These are phyloP conservation scores for Daldinia childiae DNA, from an alignment of 495 filamentous ascomycete species.

Conservation along the genomic window DNA sequence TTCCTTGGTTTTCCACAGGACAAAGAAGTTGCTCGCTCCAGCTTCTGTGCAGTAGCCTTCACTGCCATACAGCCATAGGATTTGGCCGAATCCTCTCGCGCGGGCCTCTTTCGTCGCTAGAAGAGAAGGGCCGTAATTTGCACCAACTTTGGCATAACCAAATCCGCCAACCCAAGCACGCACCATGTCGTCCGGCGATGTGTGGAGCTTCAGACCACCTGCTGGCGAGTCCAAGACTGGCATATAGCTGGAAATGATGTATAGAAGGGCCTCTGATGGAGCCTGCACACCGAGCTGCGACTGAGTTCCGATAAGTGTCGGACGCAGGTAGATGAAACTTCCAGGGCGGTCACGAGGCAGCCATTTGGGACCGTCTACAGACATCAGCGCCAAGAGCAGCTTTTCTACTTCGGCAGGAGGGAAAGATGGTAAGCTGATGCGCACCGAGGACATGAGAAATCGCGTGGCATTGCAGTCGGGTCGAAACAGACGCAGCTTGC, in stretches of 20 bases:
- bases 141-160: slow-evolving; percentile 88
- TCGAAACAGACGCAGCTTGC: slow-evolving; percentile 85
- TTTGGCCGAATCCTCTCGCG: slow-evolving; percentile 79
- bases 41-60: slow-evolving; percentile 85
- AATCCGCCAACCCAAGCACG: slow-evolving; percentile 94
- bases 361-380: slow-evolving; percentile 79
- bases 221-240: slow-evolving; percentile 65
- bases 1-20: slow-evolving; percentile 77
- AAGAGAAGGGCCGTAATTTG: slow-evolving; percentile 88
- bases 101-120: slow-evolving; percentile 78
- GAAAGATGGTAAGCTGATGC: slow-evolving; percentile 83
- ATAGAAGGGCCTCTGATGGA: slow-evolving; percentile 84
- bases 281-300: slow-evolving; percentile 81
- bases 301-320: slow-evolving; percentile 85
- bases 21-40: slow-evolving; percentile 92
- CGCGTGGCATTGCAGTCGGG: slow-evolving; percentile 79
- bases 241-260: slow-evolving; percentile 80
- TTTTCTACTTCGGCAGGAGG: slow-evolving; percentile 74
- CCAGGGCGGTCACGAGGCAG: slow-evolving; percentile 73
- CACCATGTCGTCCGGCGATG: slow-evolving; percentile 77
- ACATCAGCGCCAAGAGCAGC: slow-evolving; percentile 75
- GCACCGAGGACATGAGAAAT: slow-evolving; percentile 73
- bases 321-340: slow-evolving; percentile 78
- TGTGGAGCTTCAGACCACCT: slow-evolving; percentile 78
- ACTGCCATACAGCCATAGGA: slow-evolving; percentile 88